Percentiles rank a stretch among this genome's conserved stretches.
These are phyloP conservation scores for Phytopythium kandeliae DNA, from an alignment of 352 stramenopile genomes.

Conservation along the genomic window DNA sequence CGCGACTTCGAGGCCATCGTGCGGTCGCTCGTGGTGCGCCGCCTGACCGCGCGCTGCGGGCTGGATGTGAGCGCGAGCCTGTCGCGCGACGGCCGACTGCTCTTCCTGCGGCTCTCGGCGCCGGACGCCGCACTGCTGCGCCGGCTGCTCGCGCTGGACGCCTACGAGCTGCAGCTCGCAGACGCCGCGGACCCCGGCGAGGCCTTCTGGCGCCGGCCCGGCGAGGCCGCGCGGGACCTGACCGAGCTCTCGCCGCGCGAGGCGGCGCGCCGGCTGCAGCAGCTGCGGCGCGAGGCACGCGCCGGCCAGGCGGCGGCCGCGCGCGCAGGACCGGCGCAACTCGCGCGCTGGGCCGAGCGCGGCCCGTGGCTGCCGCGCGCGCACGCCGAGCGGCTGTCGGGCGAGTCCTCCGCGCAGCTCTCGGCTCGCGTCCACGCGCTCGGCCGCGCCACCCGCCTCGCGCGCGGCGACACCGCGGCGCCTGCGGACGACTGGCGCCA, in stretches of 20 bases:
- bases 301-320: too few species aligned
- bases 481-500: conserved; percentile 17
- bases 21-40: conserved; percentile 44
- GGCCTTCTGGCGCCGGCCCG: conserved; percentile 35
- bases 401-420: conserved; percentile 31
- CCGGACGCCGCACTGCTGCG: conserved; percentile 61
- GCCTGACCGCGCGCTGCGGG: conserved; percentile 39
- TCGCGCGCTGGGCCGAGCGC: too few species aligned
- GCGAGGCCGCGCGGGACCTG: conserved; percentile 40
- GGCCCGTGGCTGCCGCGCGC: too few species aligned
- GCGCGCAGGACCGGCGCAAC: too few species aligned
- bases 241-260: conserved; percentile 39
- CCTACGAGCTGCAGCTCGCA: conserved; percentile 47
- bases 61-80: conserved; percentile 56
- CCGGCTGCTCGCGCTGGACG: conserved; percentile 38
- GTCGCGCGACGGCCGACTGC: conserved; percentile 31
- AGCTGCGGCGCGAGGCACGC: conserved; percentile 21
- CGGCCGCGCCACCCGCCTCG: conserved; percentile 22
- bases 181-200: conserved; percentile 52
- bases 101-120: conserved; percentile 46
- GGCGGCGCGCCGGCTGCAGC: conserved; percentile 49
- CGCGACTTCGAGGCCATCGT: conserved; percentile 53
- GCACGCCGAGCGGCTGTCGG: conserved; percentile 24
- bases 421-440: conserved; percentile 50
- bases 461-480: conserved; percentile 15